Evolutionary conservation across 2,329 filamentous ascomycete species (phyloP).

Genomic region (Pseudovirgaria hyperparasitica): DNA sequence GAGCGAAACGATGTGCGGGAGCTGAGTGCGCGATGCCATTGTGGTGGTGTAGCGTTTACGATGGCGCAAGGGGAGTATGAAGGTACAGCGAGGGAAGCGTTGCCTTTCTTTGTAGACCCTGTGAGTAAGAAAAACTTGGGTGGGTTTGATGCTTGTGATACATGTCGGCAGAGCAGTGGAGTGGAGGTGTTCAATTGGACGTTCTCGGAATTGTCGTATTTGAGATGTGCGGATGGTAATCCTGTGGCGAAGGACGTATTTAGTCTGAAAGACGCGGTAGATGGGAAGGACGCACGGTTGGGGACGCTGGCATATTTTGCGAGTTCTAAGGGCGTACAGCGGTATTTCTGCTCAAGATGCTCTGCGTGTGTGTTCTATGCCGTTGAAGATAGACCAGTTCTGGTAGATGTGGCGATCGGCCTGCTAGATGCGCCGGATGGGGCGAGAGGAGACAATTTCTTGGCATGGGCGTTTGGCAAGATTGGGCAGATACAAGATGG

Average conservation of each 20-base stretch:
- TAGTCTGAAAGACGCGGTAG: conserved; percentile 24
- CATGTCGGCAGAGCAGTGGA: conserved; percentile 32
- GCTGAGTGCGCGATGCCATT: conserved; percentile 33
- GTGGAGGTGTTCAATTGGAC: conserved; percentile 35
- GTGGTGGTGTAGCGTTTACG: conserved; percentile 32
- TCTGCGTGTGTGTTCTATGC: conserved; percentile 37
- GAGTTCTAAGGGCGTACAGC: conserved; percentile 32
- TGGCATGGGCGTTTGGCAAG: conserved; percentile 31
- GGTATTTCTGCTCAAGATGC: conserved; percentile 38
- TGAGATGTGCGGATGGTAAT: background rate
- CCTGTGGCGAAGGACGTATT: conserved; percentile 18
- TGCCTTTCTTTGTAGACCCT: conserved; percentile 34
- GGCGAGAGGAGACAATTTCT: conserved; percentile 31
- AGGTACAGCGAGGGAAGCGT: conserved; percentile 11
- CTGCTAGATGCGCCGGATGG: conserved; percentile 33
- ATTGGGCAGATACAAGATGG: conserved; percentile 17
- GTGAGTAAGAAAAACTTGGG: conserved; percentile 27
- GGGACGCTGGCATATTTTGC: conserved; percentile 32
- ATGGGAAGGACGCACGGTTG: conserved; percentile 22
- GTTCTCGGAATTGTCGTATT: conserved; percentile 24
- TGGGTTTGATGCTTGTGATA: conserved; percentile 34
- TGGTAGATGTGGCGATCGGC: conserved; percentile 34
- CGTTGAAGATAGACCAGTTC: conserved; percentile 21
- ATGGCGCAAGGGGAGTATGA: conserved; percentile 23
- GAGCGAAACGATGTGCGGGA: conserved; percentile 8